Conservation (phyloP, 1,139 yeast genomes). For the Lodderomyces theae region DNA sequence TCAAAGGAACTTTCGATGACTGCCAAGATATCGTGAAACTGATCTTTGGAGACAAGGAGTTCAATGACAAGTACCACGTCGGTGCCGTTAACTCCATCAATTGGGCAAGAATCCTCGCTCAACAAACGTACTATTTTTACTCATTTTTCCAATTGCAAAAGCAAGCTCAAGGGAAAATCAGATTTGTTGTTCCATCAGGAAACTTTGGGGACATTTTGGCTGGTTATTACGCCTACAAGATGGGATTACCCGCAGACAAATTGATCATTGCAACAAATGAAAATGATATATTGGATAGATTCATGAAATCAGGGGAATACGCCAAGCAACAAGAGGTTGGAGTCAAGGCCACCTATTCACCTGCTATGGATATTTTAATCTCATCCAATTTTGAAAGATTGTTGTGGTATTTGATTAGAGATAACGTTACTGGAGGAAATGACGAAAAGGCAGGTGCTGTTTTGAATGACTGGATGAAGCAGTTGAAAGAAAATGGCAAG, state of each 20-base stretch:
- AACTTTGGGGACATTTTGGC: constrained; percentile 98
- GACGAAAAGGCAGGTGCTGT: constrained; percentile 73
- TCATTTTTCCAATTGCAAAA: constrained; percentile 76
- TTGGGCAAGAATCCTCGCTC: constrained; percentile 98
- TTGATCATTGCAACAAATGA: constrained; percentile 93
- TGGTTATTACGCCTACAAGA: constrained; percentile 88
- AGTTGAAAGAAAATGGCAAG: constrained; percentile 72
- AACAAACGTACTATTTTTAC: constrained; percentile 92
- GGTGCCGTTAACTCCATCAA: constrained; percentile 98
- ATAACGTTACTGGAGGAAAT: constrained; percentile 49
- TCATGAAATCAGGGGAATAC: constrained; percentile 80
- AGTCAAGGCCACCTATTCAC: constrained; percentile 88
- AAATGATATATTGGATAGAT: constrained; percentile 91
- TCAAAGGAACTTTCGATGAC: constrained; percentile 95
- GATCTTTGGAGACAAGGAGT: constrained; percentile 83
- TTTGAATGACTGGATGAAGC: constrained; percentile 73
- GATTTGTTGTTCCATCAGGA: constrained; percentile 95
- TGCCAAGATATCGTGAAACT: constrained; percentile 96
- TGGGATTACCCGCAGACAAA: constrained; percentile 90
- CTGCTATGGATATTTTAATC: constrained; percentile 97
- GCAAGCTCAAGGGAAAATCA: constrained; percentile 47
- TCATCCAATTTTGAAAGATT: constrained; percentile 95
- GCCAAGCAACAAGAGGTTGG: constrained; percentile 56
- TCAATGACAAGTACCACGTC: constrained; percentile 84
- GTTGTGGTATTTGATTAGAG: constrained; percentile 88